Evolutionary conservation across 768 basidiomycete genomes (phyloP).

Genomic region (Exsudoporus frostii): DNA sequence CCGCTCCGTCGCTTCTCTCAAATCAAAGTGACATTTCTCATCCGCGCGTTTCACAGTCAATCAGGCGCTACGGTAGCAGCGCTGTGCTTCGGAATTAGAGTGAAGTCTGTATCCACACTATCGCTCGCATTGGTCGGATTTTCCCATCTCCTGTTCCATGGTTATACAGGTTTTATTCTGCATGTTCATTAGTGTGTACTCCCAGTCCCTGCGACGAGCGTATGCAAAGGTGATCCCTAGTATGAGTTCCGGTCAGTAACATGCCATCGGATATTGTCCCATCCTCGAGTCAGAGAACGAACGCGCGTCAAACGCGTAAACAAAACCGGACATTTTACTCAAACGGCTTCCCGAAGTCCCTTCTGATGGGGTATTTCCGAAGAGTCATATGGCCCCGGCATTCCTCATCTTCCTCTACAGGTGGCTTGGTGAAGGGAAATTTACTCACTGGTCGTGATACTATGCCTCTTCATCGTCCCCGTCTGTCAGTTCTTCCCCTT

Average conservation of each 20-base stretch:
- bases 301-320: conserved; percentile 10
- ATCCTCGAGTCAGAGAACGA: conserved; percentile 20
- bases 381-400: conserved; percentile 89
- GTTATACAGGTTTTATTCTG: background rate
- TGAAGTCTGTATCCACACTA: background rate
- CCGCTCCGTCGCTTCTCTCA: background rate
- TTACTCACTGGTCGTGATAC: conserved; percentile 3
- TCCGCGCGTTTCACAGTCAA: background rate
- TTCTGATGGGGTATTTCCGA: conserved; percentile 29
- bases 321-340: conserved; percentile 21
- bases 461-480: conserved; percentile 51
- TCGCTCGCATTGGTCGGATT: background rate
- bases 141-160: background rate
- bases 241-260: conserved; percentile 3
- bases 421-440: background rate
- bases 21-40: background rate
- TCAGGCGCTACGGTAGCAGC: background rate
- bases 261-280: background rate
- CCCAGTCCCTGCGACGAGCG: too few relatives aligned
- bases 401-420: conserved; percentile 41
- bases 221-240: background rate
- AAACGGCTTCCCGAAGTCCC: conserved; percentile 22
- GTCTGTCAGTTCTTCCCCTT: conserved; percentile 86
- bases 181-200: background rate
- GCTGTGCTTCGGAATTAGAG: too few relatives aligned